Base-by-base conservation (phyloP, 2,329 filamentous ascomycete species). In the Fusarium secorum region DNA sequence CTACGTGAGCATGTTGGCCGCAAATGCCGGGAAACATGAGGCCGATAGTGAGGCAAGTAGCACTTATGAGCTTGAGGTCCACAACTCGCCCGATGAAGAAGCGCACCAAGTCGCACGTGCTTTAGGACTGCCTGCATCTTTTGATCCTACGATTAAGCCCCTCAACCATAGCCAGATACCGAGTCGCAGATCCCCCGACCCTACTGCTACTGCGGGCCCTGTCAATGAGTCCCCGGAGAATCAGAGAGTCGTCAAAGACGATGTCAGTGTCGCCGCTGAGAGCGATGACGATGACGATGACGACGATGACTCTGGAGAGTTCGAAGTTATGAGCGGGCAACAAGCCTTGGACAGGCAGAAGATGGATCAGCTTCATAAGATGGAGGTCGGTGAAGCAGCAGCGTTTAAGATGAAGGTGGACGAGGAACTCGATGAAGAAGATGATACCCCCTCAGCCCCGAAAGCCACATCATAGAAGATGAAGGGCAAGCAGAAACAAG, bases 1-100 rank as follows among this genome's bases (percentile, higher is more conserved):
- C 46, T 97, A 97, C 78, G 85, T 90, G 55, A 88, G 91, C 57
- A 94, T 97, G 80, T 83, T 97, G 14, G 89, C 92, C 55, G 87
- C 92, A 74, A 86, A 81, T 13, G 78, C 83, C 46, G 87, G 87
- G 36, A 84, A 83, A 52, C 88, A 90, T 74, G 88, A 89, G 75
- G 87, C 87, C 67, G 86, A 89, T 64, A 86, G 83, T 77, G 85
- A 87, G 61, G 82, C 82, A 39, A 85, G 83, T 71, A 85, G 83
- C 72, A 79, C 82, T 11, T 89, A 88, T 76, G 85, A 88, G 72
- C 81, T 89, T 24, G 87, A 89, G 77, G 81, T 84, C 4, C 81
- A 83, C 42, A 83, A 88, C 44, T 86, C 86, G 2, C 81, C 87
- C 4, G 88, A 90, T 70, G 87, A 89, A 67, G 89, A 91, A 78